Base-by-base conservation (phyloP, 257 asterid species). In the Craterostigma plantagineum region DNA sequence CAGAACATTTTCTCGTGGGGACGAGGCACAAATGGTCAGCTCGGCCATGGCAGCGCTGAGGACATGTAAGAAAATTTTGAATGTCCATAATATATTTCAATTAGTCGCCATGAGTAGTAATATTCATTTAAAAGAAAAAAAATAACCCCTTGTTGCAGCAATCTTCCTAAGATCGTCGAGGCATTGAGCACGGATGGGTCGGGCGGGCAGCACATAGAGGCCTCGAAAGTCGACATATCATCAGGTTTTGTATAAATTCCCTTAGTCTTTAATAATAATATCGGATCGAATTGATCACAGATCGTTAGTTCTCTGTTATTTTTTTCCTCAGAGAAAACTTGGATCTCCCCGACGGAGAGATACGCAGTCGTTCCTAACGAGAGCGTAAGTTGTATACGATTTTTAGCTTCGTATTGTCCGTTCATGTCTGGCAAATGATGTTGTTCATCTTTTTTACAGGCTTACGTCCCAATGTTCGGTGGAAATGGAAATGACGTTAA, bases 11-110 rank as follows among this genome's bases (percentile, higher is more conserved):
- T 74, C 51, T 79, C 98, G 13, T 87, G 98, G 98, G 98, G 98
- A 55, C 70, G 95, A 66, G 95, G 98, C 38, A 87, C 95, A 46
- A 82, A 87, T 41, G 98, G 98, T 52, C 98, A 87, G 72, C 93
- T 87, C 41, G 98, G 95, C 42, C 98, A 76, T 56, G 93, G 93
- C 38, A 95, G 79, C 61, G 47, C 87, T 33, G 69, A 70, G 47
- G 98, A 87, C 58, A 43, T 92, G 97, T 87, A 73, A 66, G 37
- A 17, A 6, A 35, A 3, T 11, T 2, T 10, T 34, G 30, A 10
- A 14, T 17, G 17, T 17, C 23, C 48, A n/a, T n/a, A n/a, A n/a
- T 33, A 14, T 30, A 14, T 35, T 3, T 17, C 15, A n/a, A n/a
- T n/a, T n/a, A n/a, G n/a, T n/a, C n/a, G n/a, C n/a, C n/a, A n/a